These are phyloP conservation scores for Kazachstania viticola DNA, from an alignment of 805 yeast species.

Conservation along the genomic window DNA sequence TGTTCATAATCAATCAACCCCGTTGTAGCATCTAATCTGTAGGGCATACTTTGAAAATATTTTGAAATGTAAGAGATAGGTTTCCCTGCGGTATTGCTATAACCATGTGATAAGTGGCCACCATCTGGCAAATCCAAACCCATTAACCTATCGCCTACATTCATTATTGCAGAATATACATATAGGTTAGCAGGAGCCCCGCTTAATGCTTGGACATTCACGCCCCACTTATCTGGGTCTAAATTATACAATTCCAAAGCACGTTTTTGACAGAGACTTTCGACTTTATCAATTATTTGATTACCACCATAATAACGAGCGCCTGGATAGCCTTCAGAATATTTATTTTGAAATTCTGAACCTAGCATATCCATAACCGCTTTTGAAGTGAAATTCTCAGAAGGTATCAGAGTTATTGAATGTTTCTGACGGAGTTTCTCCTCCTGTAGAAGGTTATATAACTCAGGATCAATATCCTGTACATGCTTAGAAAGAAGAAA, in stretches of 20 bases:
- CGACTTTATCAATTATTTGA: conserved; percentile 86
- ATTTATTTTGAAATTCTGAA: conserved; percentile 94
- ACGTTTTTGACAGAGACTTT: conserved; percentile 78
- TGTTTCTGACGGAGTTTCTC: conserved; percentile 83
- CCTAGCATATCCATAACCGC: conserved; percentile 92
- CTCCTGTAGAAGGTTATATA: conserved; percentile 59
- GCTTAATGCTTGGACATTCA: conserved; percentile 87
- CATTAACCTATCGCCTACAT: conserved; percentile 88
- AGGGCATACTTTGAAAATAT: conserved; percentile 96
- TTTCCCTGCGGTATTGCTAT: conserved; percentile 72
- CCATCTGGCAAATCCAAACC: conserved; percentile 98
- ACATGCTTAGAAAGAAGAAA: conserved; percentile 56
- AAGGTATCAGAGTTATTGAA: conserved; percentile 85
- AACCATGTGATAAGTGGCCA: conserved; percentile 96
- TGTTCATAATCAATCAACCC: conserved; percentile 89
- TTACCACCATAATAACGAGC: conserved; percentile 98
- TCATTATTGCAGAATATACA: conserved; percentile 79
- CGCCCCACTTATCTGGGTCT: conserved; percentile 85
- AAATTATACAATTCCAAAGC: conserved; percentile 77
- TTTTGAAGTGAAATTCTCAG: conserved; percentile 91
- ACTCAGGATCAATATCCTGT: conserved; percentile 72
- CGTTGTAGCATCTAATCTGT: conserved; percentile 74
- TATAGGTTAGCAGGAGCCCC: conserved; percentile 97
- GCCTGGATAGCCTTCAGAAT: conserved; percentile 97
- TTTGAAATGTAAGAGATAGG: conserved; percentile 88